Evolutionary conservation across 176 grass and related monocot species (phyloP).

Genomic region (Luzula sylvatica): DNA sequence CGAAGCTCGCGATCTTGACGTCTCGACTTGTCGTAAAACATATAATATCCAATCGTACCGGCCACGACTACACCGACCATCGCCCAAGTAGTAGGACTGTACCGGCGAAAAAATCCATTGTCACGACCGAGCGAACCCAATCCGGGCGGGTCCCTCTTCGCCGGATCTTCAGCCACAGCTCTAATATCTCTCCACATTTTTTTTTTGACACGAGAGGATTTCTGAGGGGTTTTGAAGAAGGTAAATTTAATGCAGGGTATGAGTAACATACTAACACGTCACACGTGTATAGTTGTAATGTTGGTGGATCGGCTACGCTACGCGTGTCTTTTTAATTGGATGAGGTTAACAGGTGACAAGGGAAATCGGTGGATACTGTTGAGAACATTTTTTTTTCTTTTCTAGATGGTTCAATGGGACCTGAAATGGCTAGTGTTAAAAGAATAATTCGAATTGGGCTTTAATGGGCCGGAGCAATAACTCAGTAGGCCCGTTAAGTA

Average conservation of each 20-base stretch:
- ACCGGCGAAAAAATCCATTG: conserved; percentile 21
- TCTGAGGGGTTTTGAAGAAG: too few relatives aligned
- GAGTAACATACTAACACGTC: too few relatives aligned
- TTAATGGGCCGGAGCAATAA: too few relatives aligned
- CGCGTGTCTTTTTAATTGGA: conserved; percentile 9
- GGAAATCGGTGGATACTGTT: too few relatives aligned
- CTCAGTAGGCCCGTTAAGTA: too few relatives aligned
- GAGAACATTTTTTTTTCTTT: too few relatives aligned
- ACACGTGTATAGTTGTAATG: conserved; percentile 1
- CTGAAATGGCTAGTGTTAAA: too few relatives aligned
- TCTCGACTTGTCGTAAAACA: conserved; percentile 34
- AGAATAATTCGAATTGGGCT: too few relatives aligned
- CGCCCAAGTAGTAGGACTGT: conserved; percentile 39
- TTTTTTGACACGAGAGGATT: too few relatives aligned
- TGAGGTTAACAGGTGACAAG: background rate
- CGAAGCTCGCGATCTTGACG: conserved; percentile 14
- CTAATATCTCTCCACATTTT: conserved; percentile 11
- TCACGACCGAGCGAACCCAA: background rate
- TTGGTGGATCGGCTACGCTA: too few relatives aligned
- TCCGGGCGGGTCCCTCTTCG: conserved; percentile 4
- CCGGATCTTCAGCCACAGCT: conserved; percentile 10
- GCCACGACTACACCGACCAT: conserved; percentile 30
- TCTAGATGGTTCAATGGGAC: too few relatives aligned
- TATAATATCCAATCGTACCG: conserved; percentile 34
- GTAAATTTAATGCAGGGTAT: background rate